Evolutionary conservation across 2,329 filamentous ascomycete genomes (phyloP).

Genomic region (Plenodomus biglobosus): DNA sequence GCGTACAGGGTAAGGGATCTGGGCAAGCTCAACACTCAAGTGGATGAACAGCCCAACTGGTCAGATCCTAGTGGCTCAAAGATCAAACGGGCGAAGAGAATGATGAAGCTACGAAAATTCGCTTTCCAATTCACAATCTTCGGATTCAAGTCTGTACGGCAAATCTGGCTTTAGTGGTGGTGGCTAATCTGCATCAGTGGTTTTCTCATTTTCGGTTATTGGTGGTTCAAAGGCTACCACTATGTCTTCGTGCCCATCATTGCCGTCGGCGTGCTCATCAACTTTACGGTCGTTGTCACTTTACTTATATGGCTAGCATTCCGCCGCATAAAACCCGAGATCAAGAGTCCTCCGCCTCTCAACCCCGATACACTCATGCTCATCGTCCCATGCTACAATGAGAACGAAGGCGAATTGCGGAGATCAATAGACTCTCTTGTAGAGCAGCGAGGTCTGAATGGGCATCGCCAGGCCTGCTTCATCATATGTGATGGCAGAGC

Average conservation of each 20-base stretch:
- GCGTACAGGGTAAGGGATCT: slow-evolving; percentile 1
- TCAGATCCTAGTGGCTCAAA: slow-evolving; percentile 5
- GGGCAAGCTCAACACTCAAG: slow-evolving; percentile 4
- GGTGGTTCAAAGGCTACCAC: slow-evolving; percentile 34
- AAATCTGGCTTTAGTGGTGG: not conserved
- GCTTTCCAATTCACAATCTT: slow-evolving; percentile 3
- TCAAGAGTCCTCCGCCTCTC: slow-evolving; percentile 3
- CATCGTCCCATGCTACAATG: slow-evolving; percentile 55
- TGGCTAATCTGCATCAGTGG: slow-evolving; percentile 2
- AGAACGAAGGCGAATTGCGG: slow-evolving; percentile 49
- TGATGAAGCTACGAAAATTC: slow-evolving; percentile 5
- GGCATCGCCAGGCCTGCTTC: slow-evolving; percentile 50
- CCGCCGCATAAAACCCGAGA: slow-evolving; percentile 39
- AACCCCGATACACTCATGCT: slow-evolving; percentile 51
- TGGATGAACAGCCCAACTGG: slow-evolving; percentile 9
- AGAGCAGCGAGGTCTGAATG: slow-evolving; percentile 47
- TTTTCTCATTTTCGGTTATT: slow-evolving; percentile 12
- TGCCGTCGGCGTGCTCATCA: slow-evolving; percentile 32
- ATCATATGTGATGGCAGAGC: slow-evolving; percentile 55
- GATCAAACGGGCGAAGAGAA: slow-evolving; percentile 1
- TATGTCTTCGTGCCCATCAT: slow-evolving; percentile 51
- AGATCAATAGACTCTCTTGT: slow-evolving; percentile 53
- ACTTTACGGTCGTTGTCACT: slow-evolving; percentile 52
- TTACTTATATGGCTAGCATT: slow-evolving; percentile 25
- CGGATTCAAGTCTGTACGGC: slow-evolving; percentile 8